Percentiles rank a stretch among this genome's conserved stretches.
Evolutionary conservation across 768 basidiomycete genomes (phyloP).

Genomic region (Termitomyces sp.): DNA sequence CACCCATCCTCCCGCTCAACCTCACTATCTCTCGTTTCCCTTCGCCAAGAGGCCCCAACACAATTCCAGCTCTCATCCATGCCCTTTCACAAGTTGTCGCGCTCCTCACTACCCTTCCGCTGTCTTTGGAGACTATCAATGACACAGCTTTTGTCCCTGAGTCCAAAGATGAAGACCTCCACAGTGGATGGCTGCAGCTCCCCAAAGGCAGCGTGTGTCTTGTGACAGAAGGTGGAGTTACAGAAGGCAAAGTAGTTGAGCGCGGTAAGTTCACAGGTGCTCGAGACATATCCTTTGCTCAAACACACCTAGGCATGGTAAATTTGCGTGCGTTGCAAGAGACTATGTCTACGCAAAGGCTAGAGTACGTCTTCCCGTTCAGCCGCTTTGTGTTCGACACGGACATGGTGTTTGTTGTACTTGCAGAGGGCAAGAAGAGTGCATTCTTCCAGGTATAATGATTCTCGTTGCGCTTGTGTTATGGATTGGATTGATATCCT

Average conservation of each 20-base stretch:
- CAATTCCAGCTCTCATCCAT: conserved; percentile 43
- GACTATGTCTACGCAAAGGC: conserved; percentile 55
- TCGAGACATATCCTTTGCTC: neutral
- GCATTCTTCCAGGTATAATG: conserved; percentile 60
- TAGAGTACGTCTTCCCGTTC: conserved; percentile 75
- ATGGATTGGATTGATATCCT: neutral
- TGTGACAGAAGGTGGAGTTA: conserved; percentile 60
- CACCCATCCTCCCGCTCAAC: conserved; percentile 62
- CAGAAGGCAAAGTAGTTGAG: conserved; percentile 62
- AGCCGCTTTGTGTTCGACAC: conserved; percentile 68
- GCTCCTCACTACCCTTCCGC: conserved; percentile 44
- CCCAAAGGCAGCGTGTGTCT: conserved; percentile 55
- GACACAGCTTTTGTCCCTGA: conserved; percentile 53
- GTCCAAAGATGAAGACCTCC: conserved; percentile 64
- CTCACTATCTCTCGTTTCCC: conserved; percentile 63
- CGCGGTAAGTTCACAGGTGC: conserved; percentile 31
- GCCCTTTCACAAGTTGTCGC: conserved; percentile 59
- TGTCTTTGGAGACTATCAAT: conserved; percentile 63
- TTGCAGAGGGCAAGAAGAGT: conserved; percentile 62
- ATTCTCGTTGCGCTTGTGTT: neutral
- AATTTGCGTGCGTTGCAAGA: conserved; percentile 64
- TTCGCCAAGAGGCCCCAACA: conserved; percentile 16
- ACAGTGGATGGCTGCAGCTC: conserved; percentile 70
- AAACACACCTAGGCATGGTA: conserved; percentile 35
- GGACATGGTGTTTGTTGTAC: conserved; percentile 59